Percentiles rank a stretch among this genome's conserved stretches.
Evolutionary conservation across 345 rosid species (phyloP).

Genomic region (Salix udensis): DNA sequence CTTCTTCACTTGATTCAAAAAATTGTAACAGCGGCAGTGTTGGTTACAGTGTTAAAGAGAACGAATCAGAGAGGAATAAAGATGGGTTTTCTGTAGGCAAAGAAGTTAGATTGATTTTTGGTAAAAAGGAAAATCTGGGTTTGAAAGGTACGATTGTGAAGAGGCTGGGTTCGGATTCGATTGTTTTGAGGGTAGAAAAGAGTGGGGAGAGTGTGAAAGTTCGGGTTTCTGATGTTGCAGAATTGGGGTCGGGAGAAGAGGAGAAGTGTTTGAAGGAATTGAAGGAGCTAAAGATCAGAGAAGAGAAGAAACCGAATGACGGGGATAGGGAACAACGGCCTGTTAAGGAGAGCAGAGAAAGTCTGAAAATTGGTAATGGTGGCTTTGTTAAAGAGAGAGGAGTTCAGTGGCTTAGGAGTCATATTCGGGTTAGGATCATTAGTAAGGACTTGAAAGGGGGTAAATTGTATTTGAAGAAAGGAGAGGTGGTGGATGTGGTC

Average conservation of each 20-base stretch:
- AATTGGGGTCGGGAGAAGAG: slow-evolving; percentile 65
- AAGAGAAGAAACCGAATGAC: slow-evolving; percentile 1
- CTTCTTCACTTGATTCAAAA: slow-evolving; percentile 2
- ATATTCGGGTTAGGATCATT: slow-evolving; percentile 64
- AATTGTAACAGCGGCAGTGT: neutral
- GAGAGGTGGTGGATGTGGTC: slow-evolving; percentile 72
- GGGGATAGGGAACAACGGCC: slow-evolving; percentile 24
- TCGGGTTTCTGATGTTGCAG: slow-evolving; percentile 46
- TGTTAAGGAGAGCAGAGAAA: slow-evolving; percentile 5
- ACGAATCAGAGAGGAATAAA: neutral
- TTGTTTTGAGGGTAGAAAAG: slow-evolving; percentile 24
- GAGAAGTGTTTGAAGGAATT: slow-evolving; percentile 55
- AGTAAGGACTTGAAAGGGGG: slow-evolving; percentile 71
- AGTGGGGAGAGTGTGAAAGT: slow-evolving; percentile 42
- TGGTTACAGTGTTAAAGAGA: neutral
- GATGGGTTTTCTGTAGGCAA: neutral
- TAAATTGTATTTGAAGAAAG: slow-evolving; percentile 74
- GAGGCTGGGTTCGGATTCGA: neutral
- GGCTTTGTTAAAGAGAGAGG: slow-evolving; percentile 16
- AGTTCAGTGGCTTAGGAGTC: slow-evolving; percentile 64
- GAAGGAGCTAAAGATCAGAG: slow-evolving; percentile 34
- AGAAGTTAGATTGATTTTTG: neutral
- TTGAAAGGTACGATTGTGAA: neutral
- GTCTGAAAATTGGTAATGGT: slow-evolving; percentile 23
- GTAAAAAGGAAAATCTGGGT: neutral